Evolutionary conservation across 495 filamentous ascomycete species (phyloP).

Genomic region (Daldinia bambusicola): DNA sequence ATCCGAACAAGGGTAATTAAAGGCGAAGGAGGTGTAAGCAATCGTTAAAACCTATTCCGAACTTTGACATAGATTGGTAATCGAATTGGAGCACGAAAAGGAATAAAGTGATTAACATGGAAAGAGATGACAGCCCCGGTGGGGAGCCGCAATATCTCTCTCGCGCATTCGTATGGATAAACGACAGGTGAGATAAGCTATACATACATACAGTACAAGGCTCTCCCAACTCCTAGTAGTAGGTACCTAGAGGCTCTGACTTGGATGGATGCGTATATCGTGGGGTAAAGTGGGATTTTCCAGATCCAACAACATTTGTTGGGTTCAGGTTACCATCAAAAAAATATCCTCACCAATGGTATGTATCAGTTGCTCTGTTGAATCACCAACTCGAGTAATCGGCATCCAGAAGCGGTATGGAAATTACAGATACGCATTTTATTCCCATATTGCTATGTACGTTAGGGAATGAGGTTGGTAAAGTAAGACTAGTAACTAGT

Average conservation of each 20-base stretch:
- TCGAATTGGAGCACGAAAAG: not conserved
- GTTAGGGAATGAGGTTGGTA: not conserved
- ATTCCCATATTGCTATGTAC: too few species aligned
- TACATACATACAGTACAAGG: slow-evolving; percentile 9
- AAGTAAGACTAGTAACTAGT: not conserved
- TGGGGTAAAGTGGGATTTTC: slow-evolving; percentile 41
- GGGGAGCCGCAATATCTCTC: not conserved
- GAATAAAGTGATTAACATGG: not conserved
- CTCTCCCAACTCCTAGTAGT: not conserved
- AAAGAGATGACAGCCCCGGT: slow-evolving; percentile 17
- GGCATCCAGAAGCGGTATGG: not conserved
- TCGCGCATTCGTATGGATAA: slow-evolving; percentile 12
- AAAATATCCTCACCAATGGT: slow-evolving; percentile 13
- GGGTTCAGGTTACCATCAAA: slow-evolving; percentile 13
- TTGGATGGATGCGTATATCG: slow-evolving; percentile 32
- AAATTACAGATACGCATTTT: too few species aligned
- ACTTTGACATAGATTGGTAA: slow-evolving; percentile 8
- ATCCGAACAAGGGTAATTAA: slow-evolving; percentile 26
- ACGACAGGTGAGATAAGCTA: slow-evolving; percentile 34
- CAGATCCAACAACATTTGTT: slow-evolving; percentile 25
- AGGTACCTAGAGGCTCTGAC: too few species aligned
- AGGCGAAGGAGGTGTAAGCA: slow-evolving; percentile 35
- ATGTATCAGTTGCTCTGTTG: slow-evolving; percentile 18
- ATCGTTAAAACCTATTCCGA: slow-evolving; percentile 10
- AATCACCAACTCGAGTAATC: slow-evolving; percentile 1